Evolutionary conservation across 2,329 filamentous ascomycete genomes (phyloP), one percentile per base, ranked within the genome.

Genomic region (Rutstroemia sp.): DNA sequence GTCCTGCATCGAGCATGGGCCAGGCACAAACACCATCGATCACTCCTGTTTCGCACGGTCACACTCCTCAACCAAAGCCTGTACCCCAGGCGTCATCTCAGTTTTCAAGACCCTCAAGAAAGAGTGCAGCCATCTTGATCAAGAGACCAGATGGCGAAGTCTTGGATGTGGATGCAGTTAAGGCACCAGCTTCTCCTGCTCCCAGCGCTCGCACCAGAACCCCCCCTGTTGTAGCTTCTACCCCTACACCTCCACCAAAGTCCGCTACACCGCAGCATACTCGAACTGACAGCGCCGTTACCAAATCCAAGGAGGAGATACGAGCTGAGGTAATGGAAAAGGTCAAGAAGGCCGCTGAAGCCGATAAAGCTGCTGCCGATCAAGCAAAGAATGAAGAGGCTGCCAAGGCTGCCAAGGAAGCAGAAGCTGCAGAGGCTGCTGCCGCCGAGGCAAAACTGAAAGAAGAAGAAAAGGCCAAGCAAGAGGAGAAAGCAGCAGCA

Each of bases 121-220:
- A 87, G 77, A 90, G 82, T 71, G 85, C 84, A 49, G 85, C 87
- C 1, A 87, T 96, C 62, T 78, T 85, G 49, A 96, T 96, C 77
- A 95, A 90, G 77, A 89, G 90, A 67, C 80, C 86, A 30, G 80
- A 86, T 55, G 92, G 90, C 60, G 90, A 94, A 69, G 82, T 84
- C 30, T 76, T 96, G 12, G 84, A 90, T 64, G 80, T 78, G 75
- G 88, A 75, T 69, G 81, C 73, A 54, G 73, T 80, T 54, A 88
- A 86, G 72, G 82, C 85, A 1, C 83, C 86, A 19, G 83, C 85
- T 14, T 78, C 79, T 16, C 79, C 57, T 74, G 48, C 78, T 19
- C 79, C 78, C 56, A 77, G 79, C 27, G 78, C 73, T 46, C 73
- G 80, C 57, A 79, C 82, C 39, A 76, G 83, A 44, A 83, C 82